Evolutionary conservation across 331 rosid genomes (phyloP).

Genomic region (Malus hybrid): DNA sequence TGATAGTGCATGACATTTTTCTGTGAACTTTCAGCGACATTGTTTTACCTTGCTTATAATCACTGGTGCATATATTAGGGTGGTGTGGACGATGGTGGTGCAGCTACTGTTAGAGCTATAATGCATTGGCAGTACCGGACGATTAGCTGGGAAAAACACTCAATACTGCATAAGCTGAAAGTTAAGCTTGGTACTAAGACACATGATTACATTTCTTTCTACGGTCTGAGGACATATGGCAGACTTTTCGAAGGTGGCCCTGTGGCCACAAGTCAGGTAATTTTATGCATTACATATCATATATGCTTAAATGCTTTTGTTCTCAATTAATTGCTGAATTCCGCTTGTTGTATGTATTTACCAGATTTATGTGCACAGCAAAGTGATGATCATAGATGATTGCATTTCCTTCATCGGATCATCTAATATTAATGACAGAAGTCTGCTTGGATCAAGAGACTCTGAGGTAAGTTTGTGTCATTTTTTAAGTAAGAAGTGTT

Average conservation of each 20-base stretch:
- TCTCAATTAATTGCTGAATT: not conserved
- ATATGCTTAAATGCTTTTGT: not conserved
- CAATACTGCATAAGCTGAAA: conserved; percentile 33
- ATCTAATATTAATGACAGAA: conserved; percentile 42
- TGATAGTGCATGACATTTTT: not conserved
- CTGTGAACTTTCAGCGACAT: not conserved
- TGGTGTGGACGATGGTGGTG: conserved; percentile 41
- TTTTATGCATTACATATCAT: not conserved
- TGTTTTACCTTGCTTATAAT: not conserved
- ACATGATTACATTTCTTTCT: conserved; percentile 40
- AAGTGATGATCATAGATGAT: conserved; percentile 43
- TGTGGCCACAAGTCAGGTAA: conserved; percentile 45
- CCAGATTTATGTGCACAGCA: conserved; percentile 48
- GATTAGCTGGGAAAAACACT: conserved; percentile 37
- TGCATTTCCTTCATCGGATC: conserved; percentile 36
- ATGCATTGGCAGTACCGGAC: conserved; percentile 53
- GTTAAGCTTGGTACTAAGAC: conserved; percentile 29
- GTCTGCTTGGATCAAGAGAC: conserved; percentile 51
- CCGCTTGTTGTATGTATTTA: not conserved
- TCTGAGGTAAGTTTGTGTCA: conserved; percentile 26
- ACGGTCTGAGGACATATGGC: conserved; percentile 42
- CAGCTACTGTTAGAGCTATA: conserved; percentile 47
- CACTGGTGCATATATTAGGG: conserved; percentile 22
- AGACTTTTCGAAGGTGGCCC: conserved; percentile 42
- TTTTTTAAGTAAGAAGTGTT: not conserved